Base-by-base conservation (phyloP, 164 flowering plant species). In the Stephania yunnanensis region DNA sequence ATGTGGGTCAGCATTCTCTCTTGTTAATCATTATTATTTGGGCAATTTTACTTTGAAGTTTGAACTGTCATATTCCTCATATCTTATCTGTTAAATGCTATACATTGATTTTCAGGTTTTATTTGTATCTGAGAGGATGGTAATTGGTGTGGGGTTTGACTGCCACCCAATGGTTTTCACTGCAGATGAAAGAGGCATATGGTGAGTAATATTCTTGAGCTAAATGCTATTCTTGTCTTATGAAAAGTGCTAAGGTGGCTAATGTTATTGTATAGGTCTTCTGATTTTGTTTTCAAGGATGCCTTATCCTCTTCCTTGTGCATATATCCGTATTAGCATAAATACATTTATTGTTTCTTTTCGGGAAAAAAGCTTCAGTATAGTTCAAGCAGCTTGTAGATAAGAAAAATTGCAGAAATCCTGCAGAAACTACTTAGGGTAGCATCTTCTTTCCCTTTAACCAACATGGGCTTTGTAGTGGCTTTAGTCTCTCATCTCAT, bases 1-100 rank as follows among this genome's bases (percentile, higher is more conserved):
- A 96, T 94, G 99, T 96, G 98, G 99, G 99, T 96, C 97, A 94
- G 97, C 94, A 88, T 94, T 90, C 93, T 82, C 85, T 88, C 86
- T 85, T 81, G 78, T 79, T 85, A 71, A 61, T 30, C 74, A 30
- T 74, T 48, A 70, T 19, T 19, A 29, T 20, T 29, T 9, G 9
- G 19, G 64, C n/a, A 46, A 72, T 72, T 10, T 36, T 72, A 12
- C 10, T 36, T 5, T 55, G 13, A n/a, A 12, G 15, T 69, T 69
- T 48, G 9, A 66, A 17, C 25, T 7, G 74, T 77, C 52, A 25
- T 69, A 63, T 64, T 71, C 13, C 66, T 78, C 22, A 48, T 20
- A 19, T 46, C 46, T 71, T 20, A 46, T 30, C 46, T 15, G 13
- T 20, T 20, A 25, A 74, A 50, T 31, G 71, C 63, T 76, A 45